Evolutionary conservation across 2,329 filamentous ascomycete genomes (phyloP), one percentile per base, ranked within the genome.

Genomic region (Nemania bipapillata): DNA sequence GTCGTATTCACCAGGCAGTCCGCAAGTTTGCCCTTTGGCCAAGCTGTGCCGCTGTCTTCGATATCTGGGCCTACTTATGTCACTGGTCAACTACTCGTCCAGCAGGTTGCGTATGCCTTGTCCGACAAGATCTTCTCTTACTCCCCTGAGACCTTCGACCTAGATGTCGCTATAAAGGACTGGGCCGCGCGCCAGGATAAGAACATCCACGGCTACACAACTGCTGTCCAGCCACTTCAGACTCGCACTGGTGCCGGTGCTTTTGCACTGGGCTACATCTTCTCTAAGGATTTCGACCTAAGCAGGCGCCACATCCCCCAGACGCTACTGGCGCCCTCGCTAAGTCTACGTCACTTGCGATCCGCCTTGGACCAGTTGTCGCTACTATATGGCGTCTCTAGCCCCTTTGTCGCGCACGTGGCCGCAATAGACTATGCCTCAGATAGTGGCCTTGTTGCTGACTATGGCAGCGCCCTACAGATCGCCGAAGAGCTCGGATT

Each of bases 51-150:
- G 26, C 80, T 89, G 67, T 80, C 85, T 37, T 83, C 86, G 75
- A 92, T 98, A 80, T 90, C 87, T 69, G 96, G 95, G 17, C 92
- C 95, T 73, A 96, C 92, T 64, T 99, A 99, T 82, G 87, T 95
- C 70, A 98, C 95, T 47, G 92, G 94, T 32, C 96, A 99, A 83
- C 90, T 93, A 24, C 88, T 99, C 64, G 91, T 98, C 72, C 96
- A 99, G 84, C 96, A 99, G 82, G 91, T 98, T 72, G 93, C 95
- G 69, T 99, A 97, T 83, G 89, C 92, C 72, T 87, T 99, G 70
- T 98, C 95, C 65, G 94, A 98, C 85, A 97, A 97, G 86, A 90
- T 98, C 83, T 99, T 97, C 84, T 92, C 94, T 65, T 98, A 97
- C 85, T 98, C 95, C 2, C 93, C 94, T 30, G 92, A 97, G 77